Conservation (phyloP, 1,139 yeast genomes). For the Debaryomyces coudertii region DNA sequence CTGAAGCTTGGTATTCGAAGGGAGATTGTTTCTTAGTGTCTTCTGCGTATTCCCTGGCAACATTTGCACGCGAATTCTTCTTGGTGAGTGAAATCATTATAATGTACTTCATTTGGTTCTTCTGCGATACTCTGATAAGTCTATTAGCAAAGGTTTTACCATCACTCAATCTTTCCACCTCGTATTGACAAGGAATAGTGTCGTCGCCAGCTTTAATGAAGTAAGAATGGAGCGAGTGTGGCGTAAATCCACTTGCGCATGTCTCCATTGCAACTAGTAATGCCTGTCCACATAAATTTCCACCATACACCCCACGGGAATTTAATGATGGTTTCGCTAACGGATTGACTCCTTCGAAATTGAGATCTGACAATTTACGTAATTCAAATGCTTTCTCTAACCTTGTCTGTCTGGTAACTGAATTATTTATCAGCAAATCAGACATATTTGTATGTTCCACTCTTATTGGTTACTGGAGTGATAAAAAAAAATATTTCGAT, state of each 20-base stretch:
- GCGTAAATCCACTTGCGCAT: slow-evolving; percentile 35
- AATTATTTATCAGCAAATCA: slow-evolving; percentile 1
- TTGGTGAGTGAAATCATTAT: slow-evolving; percentile 40
- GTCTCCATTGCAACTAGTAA: slow-evolving; percentile 40
- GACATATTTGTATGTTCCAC: neutral
- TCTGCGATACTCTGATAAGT: slow-evolving; percentile 32
- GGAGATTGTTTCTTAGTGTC: slow-evolving; percentile 27
- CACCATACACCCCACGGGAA: slow-evolving; percentile 47
- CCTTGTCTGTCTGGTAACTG: slow-evolving; percentile 13
- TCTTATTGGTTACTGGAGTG: neutral
- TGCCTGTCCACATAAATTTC: slow-evolving; percentile 46
- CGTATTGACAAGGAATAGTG: slow-evolving; percentile 29
- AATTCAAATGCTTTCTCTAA: slow-evolving; percentile 22
- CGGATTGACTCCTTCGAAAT: slow-evolving; percentile 35
- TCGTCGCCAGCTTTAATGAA: slow-evolving; percentile 44
- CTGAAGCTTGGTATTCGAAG: slow-evolving; percentile 38
- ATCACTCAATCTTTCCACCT: slow-evolving; percentile 35
- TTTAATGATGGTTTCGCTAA: slow-evolving; percentile 34
- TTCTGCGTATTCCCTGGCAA: slow-evolving; percentile 19
- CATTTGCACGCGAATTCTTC: slow-evolving; percentile 27
- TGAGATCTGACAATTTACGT: slow-evolving; percentile 10
- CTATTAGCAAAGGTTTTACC: slow-evolving; percentile 41
- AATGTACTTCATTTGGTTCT: slow-evolving; percentile 33
- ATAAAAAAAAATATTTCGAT: neutral
- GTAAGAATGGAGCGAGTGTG: slow-evolving; percentile 48